phyloP scores from a whole-genome alignment of 2,329 filamentous ascomycete genomes.

The Fusarium liriodendri region DNA sequence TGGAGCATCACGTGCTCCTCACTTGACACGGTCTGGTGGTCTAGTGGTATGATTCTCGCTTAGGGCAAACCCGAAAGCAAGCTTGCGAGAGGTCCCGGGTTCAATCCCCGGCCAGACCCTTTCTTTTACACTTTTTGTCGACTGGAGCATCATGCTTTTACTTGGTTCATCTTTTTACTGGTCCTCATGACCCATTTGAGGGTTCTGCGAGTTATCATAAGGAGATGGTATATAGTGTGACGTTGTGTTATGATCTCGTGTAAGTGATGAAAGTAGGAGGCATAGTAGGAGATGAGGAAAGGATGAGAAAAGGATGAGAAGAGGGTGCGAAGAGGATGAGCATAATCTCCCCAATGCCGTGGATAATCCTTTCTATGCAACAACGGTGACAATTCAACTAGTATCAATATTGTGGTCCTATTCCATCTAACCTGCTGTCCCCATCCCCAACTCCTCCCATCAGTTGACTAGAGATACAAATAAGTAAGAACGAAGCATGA shows the following conservation, averaged over 20 bases:
- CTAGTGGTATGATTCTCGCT: constrained; percentile 80
- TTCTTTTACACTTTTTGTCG: constrained; percentile 38
- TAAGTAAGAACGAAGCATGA: background rate
- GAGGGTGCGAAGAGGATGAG: too few relatives aligned
- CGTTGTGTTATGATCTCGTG: background rate
- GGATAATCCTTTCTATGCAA: background rate
- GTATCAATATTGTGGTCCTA: background rate
- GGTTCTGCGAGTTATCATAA: background rate
- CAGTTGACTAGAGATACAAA: background rate
- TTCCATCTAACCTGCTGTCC: background rate
- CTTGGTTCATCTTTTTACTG: background rate
- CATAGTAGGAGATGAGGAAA: background rate
- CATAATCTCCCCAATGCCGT: background rate
- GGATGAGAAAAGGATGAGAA: too few relatives aligned
- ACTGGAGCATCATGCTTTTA: background rate
- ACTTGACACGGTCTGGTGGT: constrained; percentile 59
- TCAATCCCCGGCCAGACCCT: constrained; percentile 60
- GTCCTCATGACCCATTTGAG: background rate
- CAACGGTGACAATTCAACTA: background rate
- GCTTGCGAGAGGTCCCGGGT: constrained; percentile 59
- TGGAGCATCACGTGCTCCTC: background rate
- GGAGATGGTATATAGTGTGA: background rate
- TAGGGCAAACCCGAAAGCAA: constrained; percentile 62
- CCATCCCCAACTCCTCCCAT: background rate
- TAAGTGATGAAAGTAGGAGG: background rate